Base-by-base conservation (phyloP, 176 grass and related monocot species). In the Zea luxurians region DNA sequence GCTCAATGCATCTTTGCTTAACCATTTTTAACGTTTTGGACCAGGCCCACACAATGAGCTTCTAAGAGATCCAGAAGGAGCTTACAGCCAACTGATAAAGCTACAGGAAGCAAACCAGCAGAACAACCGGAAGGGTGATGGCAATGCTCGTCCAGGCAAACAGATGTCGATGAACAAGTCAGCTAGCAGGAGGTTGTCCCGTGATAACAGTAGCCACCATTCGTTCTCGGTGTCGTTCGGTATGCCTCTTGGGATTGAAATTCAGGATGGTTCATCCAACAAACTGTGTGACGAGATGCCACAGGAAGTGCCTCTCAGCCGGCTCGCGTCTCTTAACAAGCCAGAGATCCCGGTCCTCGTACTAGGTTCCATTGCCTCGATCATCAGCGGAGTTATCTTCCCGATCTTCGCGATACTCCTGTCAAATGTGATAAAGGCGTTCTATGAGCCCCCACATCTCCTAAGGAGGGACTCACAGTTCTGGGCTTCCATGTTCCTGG, bases 401-500 rank as follows among this genome's bases (percentile, higher is more conserved):
- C 91, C 91, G 7, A 83, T 93, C 55, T 90, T 88, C 71, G 85
- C 83, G 7, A 70, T 93, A 78, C 82, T 93, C 11, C 61, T 93
- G 44, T 91, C 91, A 8, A 88, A 83, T 74, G 87, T 88, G 57
- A 91, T 93, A 37, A 91, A 88, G 74, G 60, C 85, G 76, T 93
- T 93, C 35, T 93, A 88, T 20, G 68, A 93, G 82, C 78, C 85
- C 0, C 85, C 88, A 7, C 52, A 62, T 37, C 77, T 77, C 71
- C 75, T 93, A 5, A 83, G 71, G 48, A 93, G 82, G 77, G 91
- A 93, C 81, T 47, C 79, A 20, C 82, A 85, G 46, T 93, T 93
- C 61, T 93, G 91, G 91, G 80, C 91, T 73, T 81, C 86, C 16
- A 91, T 93, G 91, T 93, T 88, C 83, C 65, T 93, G 76, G 76